Conservation (phyloP, 805 yeast genomes). For the Hermanozyma aechmeae region DNA sequence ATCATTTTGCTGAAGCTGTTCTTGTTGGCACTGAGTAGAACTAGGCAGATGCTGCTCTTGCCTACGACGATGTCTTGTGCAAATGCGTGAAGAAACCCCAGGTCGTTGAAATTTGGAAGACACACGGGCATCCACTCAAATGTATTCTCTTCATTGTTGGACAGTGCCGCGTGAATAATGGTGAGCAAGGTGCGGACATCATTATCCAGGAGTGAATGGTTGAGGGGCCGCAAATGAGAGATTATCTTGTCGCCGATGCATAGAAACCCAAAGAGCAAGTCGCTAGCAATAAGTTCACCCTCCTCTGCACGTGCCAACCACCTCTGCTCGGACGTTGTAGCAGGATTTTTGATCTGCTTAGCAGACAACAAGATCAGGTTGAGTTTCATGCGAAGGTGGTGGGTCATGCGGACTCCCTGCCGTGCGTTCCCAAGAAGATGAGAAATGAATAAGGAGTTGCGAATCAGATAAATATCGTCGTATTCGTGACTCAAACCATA, state of each 20-base stretch:
- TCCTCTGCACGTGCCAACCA: slow-evolving; percentile 2
- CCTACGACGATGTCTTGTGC: too few species aligned
- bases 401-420: too few species aligned
- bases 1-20: slow-evolving; percentile 74
- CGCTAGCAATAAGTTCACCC: slow-evolving; percentile 19
- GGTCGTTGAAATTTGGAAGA: slow-evolving; percentile 79
- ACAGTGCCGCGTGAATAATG: slow-evolving; percentile 42
- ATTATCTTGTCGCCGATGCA: slow-evolving; percentile 55
- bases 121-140: slow-evolving; percentile 94
- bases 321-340: not conserved
- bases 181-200: slow-evolving; percentile 72
- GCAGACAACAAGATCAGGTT: slow-evolving; percentile 40
- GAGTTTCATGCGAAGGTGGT: slow-evolving; percentile 47
- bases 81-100: slow-evolving; percentile 76
- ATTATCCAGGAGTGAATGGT: slow-evolving; percentile 70
- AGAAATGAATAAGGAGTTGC: too few species aligned
- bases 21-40: slow-evolving; percentile 58
- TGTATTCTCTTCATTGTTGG: slow-evolving; percentile 35
- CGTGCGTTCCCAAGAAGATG: too few species aligned
- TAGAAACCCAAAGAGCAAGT: slow-evolving; percentile 67
- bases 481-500: slow-evolving; percentile 19
- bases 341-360: slow-evolving; percentile 14
- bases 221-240: slow-evolving; percentile 64
- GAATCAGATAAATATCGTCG: too few species aligned
- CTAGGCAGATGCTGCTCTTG: too few species aligned